Conservation (phyloP, 768 basidiomycete species). For the Coprinopsis cinerea region DNA sequence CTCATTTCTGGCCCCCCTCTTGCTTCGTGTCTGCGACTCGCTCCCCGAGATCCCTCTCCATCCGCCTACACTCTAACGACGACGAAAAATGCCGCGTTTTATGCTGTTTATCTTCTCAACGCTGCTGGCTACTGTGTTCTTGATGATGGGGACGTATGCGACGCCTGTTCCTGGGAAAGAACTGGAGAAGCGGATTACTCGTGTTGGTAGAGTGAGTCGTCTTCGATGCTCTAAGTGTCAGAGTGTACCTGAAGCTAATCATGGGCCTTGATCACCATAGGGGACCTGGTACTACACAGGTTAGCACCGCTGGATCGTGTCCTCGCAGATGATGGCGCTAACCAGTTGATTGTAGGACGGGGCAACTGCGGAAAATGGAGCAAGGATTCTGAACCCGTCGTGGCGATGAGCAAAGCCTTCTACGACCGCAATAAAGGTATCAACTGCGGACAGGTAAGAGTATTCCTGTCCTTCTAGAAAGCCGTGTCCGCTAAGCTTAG, state of each 20-base stretch:
- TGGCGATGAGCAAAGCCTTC: slow-evolving; percentile 53
- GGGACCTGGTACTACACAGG: slow-evolving; percentile 64
- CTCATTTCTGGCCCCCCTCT: neutral
- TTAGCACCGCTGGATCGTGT: slow-evolving; percentile 15
- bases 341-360: slow-evolving; percentile 22
- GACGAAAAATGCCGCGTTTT: neutral
- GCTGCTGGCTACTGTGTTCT: neutral
- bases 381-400: slow-evolving; percentile 43
- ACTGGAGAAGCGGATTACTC: slow-evolving; percentile 25
- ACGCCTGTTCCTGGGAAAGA: neutral
- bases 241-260: neutral
- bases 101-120: neutral
- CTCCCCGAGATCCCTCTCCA: neutral
- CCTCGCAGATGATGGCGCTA: neutral
- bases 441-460: slow-evolving; percentile 56
- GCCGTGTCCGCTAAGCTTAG: slow-evolving; percentile 8
- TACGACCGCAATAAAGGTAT: slow-evolving; percentile 45
- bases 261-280: slow-evolving; percentile 27
- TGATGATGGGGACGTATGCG: neutral
- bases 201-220: slow-evolving; percentile 48
- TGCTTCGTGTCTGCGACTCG: no score
- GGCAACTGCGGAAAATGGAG: slow-evolving; percentile 63
- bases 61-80: neutral
- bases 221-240: neutral
- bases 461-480: neutral